Percentiles rank a stretch among this genome's conserved stretches.
phyloP scores from a whole-genome alignment of 495 filamentous ascomycete genomes.

The Copromyces sp. region DNA sequence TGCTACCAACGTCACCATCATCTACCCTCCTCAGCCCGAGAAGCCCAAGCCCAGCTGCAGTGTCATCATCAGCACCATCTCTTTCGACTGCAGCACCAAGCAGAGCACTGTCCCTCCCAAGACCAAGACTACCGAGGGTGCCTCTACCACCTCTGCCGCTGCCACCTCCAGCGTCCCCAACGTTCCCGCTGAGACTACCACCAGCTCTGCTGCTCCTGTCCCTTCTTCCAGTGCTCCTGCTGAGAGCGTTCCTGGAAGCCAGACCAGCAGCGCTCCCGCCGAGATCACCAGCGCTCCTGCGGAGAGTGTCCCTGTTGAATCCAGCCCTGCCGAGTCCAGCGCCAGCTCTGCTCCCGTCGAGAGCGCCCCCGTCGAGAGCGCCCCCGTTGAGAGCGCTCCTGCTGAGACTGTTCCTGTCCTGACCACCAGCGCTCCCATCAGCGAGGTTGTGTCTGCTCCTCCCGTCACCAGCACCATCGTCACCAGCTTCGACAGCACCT shows the following conservation, averaged over 20 bases:
- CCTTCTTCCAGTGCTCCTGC: conserved; percentile 10
- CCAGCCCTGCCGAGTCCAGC: conserved; percentile 8
- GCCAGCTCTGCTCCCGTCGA: conserved; percentile 4
- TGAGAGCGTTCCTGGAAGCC: conserved; percentile 7
- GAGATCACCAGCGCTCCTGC: conserved; percentile 16
- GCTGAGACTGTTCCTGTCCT: conserved; percentile 1
- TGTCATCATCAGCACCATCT: conserved; percentile 65
- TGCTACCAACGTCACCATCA: conserved; percentile 66
- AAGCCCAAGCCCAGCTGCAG: conserved; percentile 47
- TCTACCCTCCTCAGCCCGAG: conserved; percentile 51
- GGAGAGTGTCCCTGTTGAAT: conserved; percentile 11
- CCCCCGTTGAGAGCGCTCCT: conserved; percentile 2
- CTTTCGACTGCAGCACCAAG: conserved; percentile 64
- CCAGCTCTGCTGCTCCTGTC: conserved; percentile 8
- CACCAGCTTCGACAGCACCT: conserved; percentile 37
- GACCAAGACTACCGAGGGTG: conserved; percentile 12
- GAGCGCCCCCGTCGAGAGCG: background rate
- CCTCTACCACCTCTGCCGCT: conserved; percentile 11
- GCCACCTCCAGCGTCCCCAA: conserved; percentile 4
- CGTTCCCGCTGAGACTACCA: background rate
- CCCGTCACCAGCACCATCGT: conserved; percentile 18
- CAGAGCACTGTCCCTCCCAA: conserved; percentile 25
- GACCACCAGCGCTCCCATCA: conserved; percentile 17
- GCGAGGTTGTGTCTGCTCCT: background rate
- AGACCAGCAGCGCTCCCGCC: conserved; percentile 10